Evolutionary conservation across 495 filamentous ascomycete genomes (phyloP).

Genomic region (Aspergillus cavernicola): DNA sequence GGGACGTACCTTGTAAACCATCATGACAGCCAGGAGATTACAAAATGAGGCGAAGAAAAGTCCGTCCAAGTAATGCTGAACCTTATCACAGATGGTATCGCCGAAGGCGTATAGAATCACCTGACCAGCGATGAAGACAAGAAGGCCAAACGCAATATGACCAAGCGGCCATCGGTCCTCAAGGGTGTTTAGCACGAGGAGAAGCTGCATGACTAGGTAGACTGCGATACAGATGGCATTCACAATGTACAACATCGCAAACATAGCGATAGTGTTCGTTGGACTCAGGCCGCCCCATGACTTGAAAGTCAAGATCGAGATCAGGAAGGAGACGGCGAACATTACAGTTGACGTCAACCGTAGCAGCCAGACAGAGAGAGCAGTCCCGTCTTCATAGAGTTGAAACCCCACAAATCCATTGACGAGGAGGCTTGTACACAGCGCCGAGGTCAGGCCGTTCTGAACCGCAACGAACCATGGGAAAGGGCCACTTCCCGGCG

Average conservation of each 20-base stretch:
- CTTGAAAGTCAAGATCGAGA: constrained; percentile 91
- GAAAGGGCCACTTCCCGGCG: constrained; percentile 72
- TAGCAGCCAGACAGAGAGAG: constrained; percentile 89
- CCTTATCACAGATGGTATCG: constrained; percentile 74
- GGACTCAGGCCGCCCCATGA: constrained; percentile 83
- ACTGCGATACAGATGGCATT: constrained; percentile 82
- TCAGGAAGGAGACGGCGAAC: constrained; percentile 82
- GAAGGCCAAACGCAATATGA: constrained; percentile 85
- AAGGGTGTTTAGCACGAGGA: constrained; percentile 85
- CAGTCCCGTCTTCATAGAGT: constrained; percentile 97
- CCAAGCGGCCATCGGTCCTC: constrained; percentile 95
- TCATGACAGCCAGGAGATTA: constrained; percentile 96
- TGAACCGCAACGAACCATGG: constrained; percentile 91
- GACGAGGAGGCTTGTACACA: constrained; percentile 85
- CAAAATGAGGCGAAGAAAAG: constrained; percentile 92
- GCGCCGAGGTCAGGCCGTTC: constrained; percentile 81
- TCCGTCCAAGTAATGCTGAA: constrained; percentile 92
- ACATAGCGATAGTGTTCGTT: constrained; percentile 80
- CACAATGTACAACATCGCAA: constrained; percentile 87
- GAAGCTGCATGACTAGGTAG: constrained; percentile 82
- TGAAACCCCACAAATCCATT: constrained; percentile 99
- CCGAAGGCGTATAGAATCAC: constrained; percentile 90
- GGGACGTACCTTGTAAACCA: constrained; percentile 90
- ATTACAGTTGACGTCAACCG: constrained; percentile 71
- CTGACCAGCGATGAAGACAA: constrained; percentile 91